Conservation (phyloP, 2,329 filamentous ascomycete genomes). For the Pseudocercospora eumusae region DNA sequence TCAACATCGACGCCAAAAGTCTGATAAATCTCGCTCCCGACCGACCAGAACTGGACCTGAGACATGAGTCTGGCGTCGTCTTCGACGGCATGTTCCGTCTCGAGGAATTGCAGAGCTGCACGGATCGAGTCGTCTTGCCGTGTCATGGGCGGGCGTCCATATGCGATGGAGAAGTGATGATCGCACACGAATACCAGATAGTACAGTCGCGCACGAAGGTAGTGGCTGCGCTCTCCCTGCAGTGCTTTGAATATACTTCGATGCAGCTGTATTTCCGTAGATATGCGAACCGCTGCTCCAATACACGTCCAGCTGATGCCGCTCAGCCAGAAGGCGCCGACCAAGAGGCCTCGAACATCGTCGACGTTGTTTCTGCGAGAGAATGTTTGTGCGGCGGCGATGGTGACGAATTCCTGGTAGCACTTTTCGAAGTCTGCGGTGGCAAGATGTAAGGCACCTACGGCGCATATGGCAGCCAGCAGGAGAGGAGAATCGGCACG, state of each 20-base stretch:
- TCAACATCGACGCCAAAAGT: slow-evolving; percentile 38
- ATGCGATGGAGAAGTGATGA: slow-evolving; percentile 44
- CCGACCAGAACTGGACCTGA: slow-evolving; percentile 35
- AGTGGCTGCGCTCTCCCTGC: slow-evolving; percentile 37
- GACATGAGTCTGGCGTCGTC: slow-evolving; percentile 34
- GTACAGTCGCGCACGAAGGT: slow-evolving; percentile 43
- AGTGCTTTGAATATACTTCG: slow-evolving; percentile 42
- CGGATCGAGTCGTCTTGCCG: slow-evolving; percentile 39
- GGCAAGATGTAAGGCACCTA: slow-evolving; percentile 38
- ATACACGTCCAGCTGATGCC: slow-evolving; percentile 39
- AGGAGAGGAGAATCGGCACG: slow-evolving; percentile 39
- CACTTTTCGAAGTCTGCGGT: slow-evolving; percentile 35
- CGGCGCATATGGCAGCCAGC: slow-evolving; percentile 41
- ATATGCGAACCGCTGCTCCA: slow-evolving; percentile 42
- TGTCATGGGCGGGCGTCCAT: slow-evolving; percentile 44
- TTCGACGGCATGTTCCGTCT: slow-evolving; percentile 38
- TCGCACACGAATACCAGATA: slow-evolving; percentile 46
- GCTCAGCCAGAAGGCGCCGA: slow-evolving; percentile 45
- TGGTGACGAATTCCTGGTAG: slow-evolving; percentile 37
- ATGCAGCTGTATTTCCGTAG: slow-evolving; percentile 45
- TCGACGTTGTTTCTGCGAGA: slow-evolving; percentile 34
- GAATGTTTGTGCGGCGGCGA: slow-evolving; percentile 36
- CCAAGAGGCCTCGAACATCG: slow-evolving; percentile 40
- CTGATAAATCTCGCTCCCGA: slow-evolving; percentile 34
- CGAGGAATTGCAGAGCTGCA: slow-evolving; percentile 37